Evolutionary conservation across 139 green algal species (phyloP), one percentile per base, ranked within the genome.

Genomic region (Asterochloris erici): DNA sequence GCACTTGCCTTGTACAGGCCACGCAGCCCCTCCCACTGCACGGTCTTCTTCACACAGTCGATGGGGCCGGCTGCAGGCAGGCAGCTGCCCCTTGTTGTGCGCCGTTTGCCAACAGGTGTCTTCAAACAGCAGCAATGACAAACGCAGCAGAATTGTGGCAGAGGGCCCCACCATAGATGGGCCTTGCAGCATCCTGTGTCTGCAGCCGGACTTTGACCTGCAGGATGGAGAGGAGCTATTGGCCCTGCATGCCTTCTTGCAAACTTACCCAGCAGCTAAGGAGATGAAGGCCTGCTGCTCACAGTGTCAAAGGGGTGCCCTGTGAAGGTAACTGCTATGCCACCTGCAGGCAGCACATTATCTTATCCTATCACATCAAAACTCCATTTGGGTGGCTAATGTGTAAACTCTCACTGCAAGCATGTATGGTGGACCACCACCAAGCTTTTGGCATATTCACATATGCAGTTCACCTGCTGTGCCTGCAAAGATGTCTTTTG

Each of bases 191-290:
- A 0, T 94, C 85, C 85, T 98, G 96, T 6, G 92, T 97, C 77
- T 98, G 96, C 27, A 98, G 88, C 17, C 95, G 89, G 29, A 98
- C 95, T 86, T 98, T 98, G 10, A 98, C 38, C 38, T 54, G 38
- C 38, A 54, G 4, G 4, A 6, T 83, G 14, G 94, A 97, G 84
- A 68, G 23, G 54, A 19, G 27, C 9, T 60, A 71, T 83, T 63
- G 21, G 69, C 23, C 68, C n/a, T 63, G 64, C 14, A 14, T 14
- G 74, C 76, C 27, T 28, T 62, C 68, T 19, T 14, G 47, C 14
- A 28, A 14, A 38, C 9, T 0, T 6, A 54, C 74, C n/a, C 13
- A 27, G 11, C 47, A 54, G 38, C 38, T 6, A 54, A 54, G n/a
- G 6, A 54, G 38, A 54, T 54, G 4, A 54, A 54, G 4, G 38